Evolutionary conservation across 2,329 filamentous ascomycete species (phyloP), one percentile per base, ranked within the genome.

Genomic region (Ustulina deusta): DNA sequence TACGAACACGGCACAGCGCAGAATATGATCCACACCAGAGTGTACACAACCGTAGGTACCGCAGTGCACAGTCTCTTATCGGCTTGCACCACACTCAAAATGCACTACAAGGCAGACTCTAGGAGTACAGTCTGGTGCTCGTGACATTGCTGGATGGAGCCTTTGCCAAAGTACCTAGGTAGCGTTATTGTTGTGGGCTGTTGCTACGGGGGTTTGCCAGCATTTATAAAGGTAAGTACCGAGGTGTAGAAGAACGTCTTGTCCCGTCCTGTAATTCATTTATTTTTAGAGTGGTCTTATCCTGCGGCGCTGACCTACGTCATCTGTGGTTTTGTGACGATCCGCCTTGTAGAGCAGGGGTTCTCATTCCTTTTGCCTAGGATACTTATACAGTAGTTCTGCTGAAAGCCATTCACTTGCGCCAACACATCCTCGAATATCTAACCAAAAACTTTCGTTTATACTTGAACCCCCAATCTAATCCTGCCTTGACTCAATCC

Each of bases 21-120:
- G 46, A 61, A 65, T 65, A 48, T 58, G 66, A 61, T 63, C 62
- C 66, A 65, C 66, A 65, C 57, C 42, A 61, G 17, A 29, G 7
- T 49, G 46, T 49, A 17, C 42, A 25, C 42, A 20, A 44, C n/a
- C n/a, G 40, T 11, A 44, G 20, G 17, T 48, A 10, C 13, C n/a
- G 34, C 27, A 59, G 34, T 5, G 29, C 22, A 29, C 29, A 32
- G 29, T 66, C 52, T 57, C 44, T 46, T 44, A 54, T 65, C 49
- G n/a, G 15, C 34, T n/a, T n/a, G n/a, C n/a, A n/a, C n/a, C n/a
- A n/a, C n/a, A n/a, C n/a, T n/a, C n/a, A n/a, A n/a, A 46, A 27
- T 27, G 11, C 25, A 25, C 13, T 46, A 46, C 13, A 15, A 17
- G 20, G 11, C 3, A 11, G 20, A 20, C 42, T 46, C 22, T 11